Evolutionary conservation across 495 filamentous ascomycete genomes (phyloP).

Genomic region (Talaromyces borbonicus): DNA sequence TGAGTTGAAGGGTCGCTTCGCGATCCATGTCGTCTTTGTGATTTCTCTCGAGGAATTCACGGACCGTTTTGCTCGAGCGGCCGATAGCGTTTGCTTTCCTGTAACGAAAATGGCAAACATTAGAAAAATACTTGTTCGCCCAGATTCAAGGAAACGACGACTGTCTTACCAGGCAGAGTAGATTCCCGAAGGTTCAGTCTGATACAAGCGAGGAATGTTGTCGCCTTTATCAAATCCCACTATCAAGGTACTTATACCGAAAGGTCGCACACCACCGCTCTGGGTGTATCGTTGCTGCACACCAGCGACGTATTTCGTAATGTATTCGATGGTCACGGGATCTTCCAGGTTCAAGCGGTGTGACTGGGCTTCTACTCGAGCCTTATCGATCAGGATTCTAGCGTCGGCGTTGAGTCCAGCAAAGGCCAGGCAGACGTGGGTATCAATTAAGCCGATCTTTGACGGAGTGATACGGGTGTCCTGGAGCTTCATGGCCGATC

Average conservation of each 20-base stretch:
- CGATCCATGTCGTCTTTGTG: constrained; percentile 96
- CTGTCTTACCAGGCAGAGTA: constrained; percentile 83
- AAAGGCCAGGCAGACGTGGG: constrained; percentile 92
- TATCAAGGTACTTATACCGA: constrained; percentile 94
- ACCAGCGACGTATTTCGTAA: constrained; percentile 94
- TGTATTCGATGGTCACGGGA: constrained; percentile 95
- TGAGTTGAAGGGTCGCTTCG: constrained; percentile 91
- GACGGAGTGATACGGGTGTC: constrained; percentile 98
- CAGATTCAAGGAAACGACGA: constrained; percentile 5
- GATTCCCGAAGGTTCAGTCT: constrained; percentile 96
- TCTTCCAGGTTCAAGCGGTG: constrained; percentile 98
- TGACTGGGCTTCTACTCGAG: constrained; percentile 90
- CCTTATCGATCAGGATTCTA: constrained; percentile 94
- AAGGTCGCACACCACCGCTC: constrained; percentile 92
- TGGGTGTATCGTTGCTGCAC: constrained; percentile 98
- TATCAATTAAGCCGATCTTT: constrained; percentile 91
- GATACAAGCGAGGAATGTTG: constrained; percentile 77
- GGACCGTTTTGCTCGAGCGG: constrained; percentile 94
- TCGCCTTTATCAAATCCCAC: constrained; percentile 94
- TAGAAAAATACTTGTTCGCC: too few species aligned
- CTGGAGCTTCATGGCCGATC: constrained; percentile 97
- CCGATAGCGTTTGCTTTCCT: constrained; percentile 99
- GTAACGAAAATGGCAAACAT: constrained; percentile 10
- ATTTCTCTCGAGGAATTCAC: constrained; percentile 95
- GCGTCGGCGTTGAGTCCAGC: constrained; percentile 96